Evolutionary conservation across 176 grass and related monocot genomes (phyloP).

Genomic region (Musa acuminata): DNA sequence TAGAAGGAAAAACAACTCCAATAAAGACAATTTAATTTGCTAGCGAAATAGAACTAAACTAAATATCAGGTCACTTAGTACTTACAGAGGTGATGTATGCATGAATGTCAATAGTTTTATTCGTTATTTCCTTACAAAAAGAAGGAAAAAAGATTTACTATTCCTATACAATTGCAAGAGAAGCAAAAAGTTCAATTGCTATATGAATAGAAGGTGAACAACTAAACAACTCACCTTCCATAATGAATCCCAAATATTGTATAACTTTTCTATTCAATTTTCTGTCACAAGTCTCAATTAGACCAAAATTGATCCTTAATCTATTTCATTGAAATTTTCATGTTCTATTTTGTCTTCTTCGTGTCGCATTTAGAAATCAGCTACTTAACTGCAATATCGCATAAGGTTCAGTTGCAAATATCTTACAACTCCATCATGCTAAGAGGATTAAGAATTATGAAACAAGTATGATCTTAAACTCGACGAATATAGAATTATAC

Average conservation of each 20-base stretch:
- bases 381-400: neutral
- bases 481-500: no score
- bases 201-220: neutral
- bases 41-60: neutral
- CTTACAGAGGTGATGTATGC: neutral
- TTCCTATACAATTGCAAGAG: neutral
- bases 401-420: neutral
- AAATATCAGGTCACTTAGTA: neutral
- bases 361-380: neutral
- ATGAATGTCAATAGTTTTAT: neutral
- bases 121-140: neutral
- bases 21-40: neutral
- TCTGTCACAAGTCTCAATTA: neutral
- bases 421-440: neutral
- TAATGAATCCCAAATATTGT: no score
- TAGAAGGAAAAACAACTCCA: neutral
- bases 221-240: neutral
- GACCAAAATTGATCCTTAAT: neutral
- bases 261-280: no score
- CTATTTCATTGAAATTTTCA: neutral
- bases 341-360: neutral
- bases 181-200: neutral
- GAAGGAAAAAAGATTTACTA: neutral
- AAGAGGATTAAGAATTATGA: neutral
- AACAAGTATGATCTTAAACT: no score